These are phyloP conservation scores for Yamadazyma sp. DNA, from an alignment of 805 yeast species.

Conservation along the genomic window DNA sequence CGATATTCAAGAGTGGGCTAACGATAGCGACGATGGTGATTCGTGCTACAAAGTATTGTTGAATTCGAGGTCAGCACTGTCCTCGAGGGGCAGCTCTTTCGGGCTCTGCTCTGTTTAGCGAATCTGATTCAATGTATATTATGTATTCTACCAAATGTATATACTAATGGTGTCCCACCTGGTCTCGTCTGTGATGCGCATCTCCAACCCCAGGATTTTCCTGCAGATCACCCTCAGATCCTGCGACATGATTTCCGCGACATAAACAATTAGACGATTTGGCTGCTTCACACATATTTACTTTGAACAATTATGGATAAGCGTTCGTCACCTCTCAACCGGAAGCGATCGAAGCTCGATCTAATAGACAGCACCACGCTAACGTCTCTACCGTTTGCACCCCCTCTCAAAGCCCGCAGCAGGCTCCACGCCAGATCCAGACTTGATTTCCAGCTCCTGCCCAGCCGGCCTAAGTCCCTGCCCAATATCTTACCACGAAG, in stretches of 20 bases:
- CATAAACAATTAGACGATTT: slow-evolving; percentile 5
- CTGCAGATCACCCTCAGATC: too few species aligned
- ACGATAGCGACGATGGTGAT: slow-evolving; percentile 45
- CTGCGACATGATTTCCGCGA: neutral
- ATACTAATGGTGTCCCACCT: too few species aligned
- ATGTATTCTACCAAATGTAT: too few species aligned
- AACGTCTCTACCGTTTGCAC: slow-evolving; percentile 54
- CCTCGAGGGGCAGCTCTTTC: too few species aligned
- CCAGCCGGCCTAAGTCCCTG: slow-evolving; percentile 6
- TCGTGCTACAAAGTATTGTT: slow-evolving; percentile 7
- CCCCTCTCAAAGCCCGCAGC: slow-evolving; percentile 33
- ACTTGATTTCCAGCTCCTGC: neutral
- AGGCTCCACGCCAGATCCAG: slow-evolving; percentile 1
- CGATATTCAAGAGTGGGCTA: slow-evolving; percentile 67
- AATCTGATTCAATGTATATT: too few species aligned
- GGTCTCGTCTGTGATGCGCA: too few species aligned
- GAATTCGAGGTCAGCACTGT: neutral
- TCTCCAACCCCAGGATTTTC: too few species aligned
- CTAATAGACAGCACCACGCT: slow-evolving; percentile 47
- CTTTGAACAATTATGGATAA: too few species aligned
- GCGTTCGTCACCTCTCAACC: slow-evolving; percentile 16
- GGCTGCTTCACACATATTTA: neutral
- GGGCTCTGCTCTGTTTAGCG: too few species aligned
- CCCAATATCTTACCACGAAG: slow-evolving; percentile 5
- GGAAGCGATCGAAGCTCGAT: slow-evolving; percentile 45